These are phyloP conservation scores for Talaromyces verruculosus DNA, from an alignment of 2,329 filamentous ascomycete species.

Conservation along the genomic window DNA sequence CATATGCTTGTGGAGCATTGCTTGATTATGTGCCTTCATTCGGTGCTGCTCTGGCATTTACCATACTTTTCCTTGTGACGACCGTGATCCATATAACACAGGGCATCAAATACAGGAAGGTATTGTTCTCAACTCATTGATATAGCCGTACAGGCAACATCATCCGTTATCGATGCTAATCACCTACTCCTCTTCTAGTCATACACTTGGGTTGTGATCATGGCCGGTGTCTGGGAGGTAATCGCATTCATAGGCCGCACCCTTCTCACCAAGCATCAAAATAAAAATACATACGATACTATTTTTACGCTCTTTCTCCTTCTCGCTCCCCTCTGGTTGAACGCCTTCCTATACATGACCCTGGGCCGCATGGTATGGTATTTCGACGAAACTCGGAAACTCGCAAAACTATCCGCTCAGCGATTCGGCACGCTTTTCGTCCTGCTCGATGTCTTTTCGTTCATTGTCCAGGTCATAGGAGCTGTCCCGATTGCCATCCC, in stretches of 20 bases:
- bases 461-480: not conserved
- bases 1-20: not conserved
- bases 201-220: not conserved
- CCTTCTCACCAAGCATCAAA: not conserved
- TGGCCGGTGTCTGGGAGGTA: not conserved
- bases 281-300: not conserved
- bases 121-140: not conserved
- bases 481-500: not conserved
- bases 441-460: slow-evolving; percentile 12
- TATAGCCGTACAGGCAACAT: not conserved
- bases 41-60: not conserved
- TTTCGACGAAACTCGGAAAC: slow-evolving; percentile 7
- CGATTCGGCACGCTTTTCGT: slow-evolving; percentile 14
- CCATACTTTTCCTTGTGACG: not conserved
- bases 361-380: slow-evolving; percentile 12
- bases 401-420: slow-evolving; percentile 11
- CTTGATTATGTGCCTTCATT: not conserved
- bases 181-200: not conserved
- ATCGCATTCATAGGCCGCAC: not conserved
- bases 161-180: not conserved
- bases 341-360: not conserved
- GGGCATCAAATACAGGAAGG: not conserved
- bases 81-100: not conserved
- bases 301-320: not conserved
- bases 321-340: not conserved